phyloP scores from a whole-genome alignment of 345 rosid genomes.

The Sonneratia alba region DNA sequence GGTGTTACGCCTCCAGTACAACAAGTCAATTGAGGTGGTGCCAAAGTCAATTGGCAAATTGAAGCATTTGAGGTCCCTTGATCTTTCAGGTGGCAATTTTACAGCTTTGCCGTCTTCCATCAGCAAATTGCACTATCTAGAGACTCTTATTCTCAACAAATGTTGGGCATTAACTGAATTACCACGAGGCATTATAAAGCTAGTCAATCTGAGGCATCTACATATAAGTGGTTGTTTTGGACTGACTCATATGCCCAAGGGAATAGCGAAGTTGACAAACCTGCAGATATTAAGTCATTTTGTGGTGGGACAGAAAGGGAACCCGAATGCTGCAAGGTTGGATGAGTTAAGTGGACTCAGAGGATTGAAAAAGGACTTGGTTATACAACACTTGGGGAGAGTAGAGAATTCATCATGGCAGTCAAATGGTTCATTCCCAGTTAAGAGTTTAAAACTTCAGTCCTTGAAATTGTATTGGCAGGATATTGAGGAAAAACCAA shows the following conservation, averaged over 20 bases:
- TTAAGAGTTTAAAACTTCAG: too few relatives aligned
- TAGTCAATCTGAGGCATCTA: not conserved
- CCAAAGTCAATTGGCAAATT: slow-evolving; percentile 2
- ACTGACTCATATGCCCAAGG: not conserved
- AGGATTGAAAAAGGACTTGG: too few relatives aligned
- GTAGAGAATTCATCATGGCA: too few relatives aligned
- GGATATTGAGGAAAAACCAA: too few relatives aligned
- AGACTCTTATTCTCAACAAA: not conserved
- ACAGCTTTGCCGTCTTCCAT: slow-evolving; percentile 1
- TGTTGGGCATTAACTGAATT: not conserved
- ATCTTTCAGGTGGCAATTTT: not conserved
- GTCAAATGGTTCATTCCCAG: too few relatives aligned
- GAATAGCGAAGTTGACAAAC: too few relatives aligned
- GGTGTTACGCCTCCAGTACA: not conserved
- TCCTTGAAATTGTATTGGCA: too few relatives aligned
- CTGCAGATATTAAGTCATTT: too few relatives aligned
- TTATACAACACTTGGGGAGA: too few relatives aligned
- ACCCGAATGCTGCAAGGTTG: too few relatives aligned
- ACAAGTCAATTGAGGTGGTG: not conserved
- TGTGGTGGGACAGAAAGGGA: too few relatives aligned
- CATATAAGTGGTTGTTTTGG: not conserved
- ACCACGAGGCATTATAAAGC: not conserved
- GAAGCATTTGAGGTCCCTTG: not conserved
- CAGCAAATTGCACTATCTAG: not conserved
- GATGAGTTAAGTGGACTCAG: too few relatives aligned